Evolutionary conservation across 371 early-diverging fungal species (phyloP).

Genomic region (Mucor piriformis): DNA sequence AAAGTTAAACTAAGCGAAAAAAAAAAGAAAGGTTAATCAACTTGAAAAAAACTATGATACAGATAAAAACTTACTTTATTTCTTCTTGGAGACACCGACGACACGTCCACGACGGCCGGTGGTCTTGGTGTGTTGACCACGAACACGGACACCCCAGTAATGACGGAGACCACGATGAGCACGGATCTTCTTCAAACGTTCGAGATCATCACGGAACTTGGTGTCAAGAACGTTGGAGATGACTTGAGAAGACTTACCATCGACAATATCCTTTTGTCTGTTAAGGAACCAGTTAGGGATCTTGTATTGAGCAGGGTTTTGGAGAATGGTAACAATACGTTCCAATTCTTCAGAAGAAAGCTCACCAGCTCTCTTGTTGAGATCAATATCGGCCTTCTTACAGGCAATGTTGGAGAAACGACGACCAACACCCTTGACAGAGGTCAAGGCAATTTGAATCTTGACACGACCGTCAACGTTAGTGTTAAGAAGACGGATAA

Average conservation of each 20-base stretch:
- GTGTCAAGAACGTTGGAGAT: slow-evolving; percentile 96
- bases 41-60: not conserved
- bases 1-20: not conserved
- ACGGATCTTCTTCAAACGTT: slow-evolving; percentile 97
- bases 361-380: slow-evolving; percentile 98
- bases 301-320: slow-evolving; percentile 94
- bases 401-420: slow-evolving; percentile 97
- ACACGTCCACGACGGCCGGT: slow-evolving; percentile 98
- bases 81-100: slow-evolving; percentile 99
- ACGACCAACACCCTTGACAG: slow-evolving; percentile 99
- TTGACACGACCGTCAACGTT: slow-evolving; percentile 98
- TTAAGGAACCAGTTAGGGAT: slow-evolving; percentile 99
- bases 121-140: slow-evolving; percentile 98
- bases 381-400: slow-evolving; percentile 98
- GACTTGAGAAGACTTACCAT: slow-evolving; percentile 93
- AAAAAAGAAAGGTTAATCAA: not conserved
- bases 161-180: slow-evolving; percentile 95
- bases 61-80: slow-evolving; percentile 44
- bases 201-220: slow-evolving; percentile 96
- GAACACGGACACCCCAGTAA: slow-evolving; percentile 95
- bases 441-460: slow-evolving; percentile 95
- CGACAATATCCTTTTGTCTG: slow-evolving; percentile 96
- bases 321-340: slow-evolving; percentile 88
- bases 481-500: slow-evolving; percentile 99
- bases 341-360: slow-evolving; percentile 92